phyloP scores from a whole-genome alignment of 2,329 filamentous ascomycete genomes.

The Fusarium papillatum region DNA sequence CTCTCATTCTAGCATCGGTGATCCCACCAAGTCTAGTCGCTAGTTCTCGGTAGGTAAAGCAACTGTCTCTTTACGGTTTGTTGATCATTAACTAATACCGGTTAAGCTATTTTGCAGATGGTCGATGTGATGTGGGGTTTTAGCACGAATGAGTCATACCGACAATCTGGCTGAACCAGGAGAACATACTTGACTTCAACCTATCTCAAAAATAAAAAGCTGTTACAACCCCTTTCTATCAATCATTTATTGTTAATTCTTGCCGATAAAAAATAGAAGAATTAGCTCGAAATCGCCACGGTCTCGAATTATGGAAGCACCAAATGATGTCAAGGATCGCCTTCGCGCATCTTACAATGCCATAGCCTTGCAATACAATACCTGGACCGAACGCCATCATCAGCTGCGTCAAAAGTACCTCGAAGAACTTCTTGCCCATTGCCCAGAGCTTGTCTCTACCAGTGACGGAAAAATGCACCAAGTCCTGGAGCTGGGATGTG shows the following conservation, averaged over 20 bases:
- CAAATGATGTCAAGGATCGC: conserved; percentile 2
- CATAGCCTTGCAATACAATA: conserved; percentile 22
- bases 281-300: neutral
- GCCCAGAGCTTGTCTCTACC: neutral
- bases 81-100: neutral
- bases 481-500: conserved; percentile 28
- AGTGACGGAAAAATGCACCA: neutral
- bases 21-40: too few relatives aligned
- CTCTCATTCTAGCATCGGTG: too few relatives aligned
- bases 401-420: conserved; percentile 7
- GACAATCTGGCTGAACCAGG: neutral
- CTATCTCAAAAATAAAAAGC: neutral
- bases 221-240: neutral
- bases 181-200: neutral
- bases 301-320: neutral
- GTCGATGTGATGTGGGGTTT: neutral
- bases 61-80: neutral
- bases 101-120: neutral
- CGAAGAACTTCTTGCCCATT: neutral
- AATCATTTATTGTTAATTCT: too few relatives aligned
- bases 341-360: conserved; percentile 14
- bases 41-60: too few relatives aligned
- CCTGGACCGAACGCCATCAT: conserved; percentile 23
- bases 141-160: neutral
- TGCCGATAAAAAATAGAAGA: neutral